Base-by-base conservation (phyloP, 331 rosid genomes). In the Phaseolus coccineus region DNA sequence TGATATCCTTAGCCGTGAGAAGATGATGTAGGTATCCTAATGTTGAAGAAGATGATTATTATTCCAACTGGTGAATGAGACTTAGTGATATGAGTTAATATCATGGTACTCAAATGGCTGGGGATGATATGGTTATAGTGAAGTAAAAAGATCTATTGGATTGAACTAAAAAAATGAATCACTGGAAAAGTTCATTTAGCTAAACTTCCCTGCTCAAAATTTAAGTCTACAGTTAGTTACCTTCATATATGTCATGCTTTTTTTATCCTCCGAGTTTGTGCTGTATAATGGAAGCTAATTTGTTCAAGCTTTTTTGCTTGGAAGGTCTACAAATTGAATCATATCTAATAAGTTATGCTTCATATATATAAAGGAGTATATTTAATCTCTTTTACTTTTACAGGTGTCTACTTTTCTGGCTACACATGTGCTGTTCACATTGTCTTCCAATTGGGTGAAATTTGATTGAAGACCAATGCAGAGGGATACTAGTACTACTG, bases 391-490 rank as follows among this genome's bases (percentile, higher is more conserved):
- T 79, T 71, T 78, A 42, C 71, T 73, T 86, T 19, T 77, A 77
- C 89, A 90, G 94, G 94, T 84, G 80, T 40, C 53, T 5, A 35
- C 77, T 76, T 19, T 55, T 80, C 75, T 30, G 77, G 81, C 87
- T 52, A 55, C 71, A 68, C 70, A 66, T 74, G 81, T 56, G 42
- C 61, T 46, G 55, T 80, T 77, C 24, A 69, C 81, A 71, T 77
- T 73, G 78, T 82, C 76, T 80, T 78, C 77, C 73, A 58, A 64
- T 70, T 74, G 70, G 85, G 78, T 67, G 71, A 71, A 81, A 76
- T 75, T 73, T 85, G 69, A 65, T 66, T 73, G 77, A 80, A 82
- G 83, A 87, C 85, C 74, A 64, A 96, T 96, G 99, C 89, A 91
- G 57, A 90, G 78, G 66, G 98, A 93, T 77, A 83, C 75, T 73